A percentile compares a stretch with the other conserved stretches of the same genome.
phyloP scores from a whole-genome alignment of 192 early-diverging fungal species.

The Diversispora eburnea region DNA sequence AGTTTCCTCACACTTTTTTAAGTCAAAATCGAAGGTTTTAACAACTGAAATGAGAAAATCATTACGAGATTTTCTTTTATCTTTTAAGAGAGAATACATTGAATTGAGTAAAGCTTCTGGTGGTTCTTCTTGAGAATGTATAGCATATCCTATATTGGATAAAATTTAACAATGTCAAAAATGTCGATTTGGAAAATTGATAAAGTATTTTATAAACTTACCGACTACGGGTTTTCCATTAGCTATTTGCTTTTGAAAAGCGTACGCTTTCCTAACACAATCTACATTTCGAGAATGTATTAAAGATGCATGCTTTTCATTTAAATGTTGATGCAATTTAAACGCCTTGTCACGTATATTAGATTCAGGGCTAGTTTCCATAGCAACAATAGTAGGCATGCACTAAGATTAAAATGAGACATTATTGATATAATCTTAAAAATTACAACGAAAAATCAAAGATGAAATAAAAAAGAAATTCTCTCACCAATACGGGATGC shows the following conservation, averaged over 20 bases:
- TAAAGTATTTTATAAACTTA: constrained; percentile 27
- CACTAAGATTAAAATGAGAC: constrained; percentile 49
- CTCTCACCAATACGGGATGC: constrained; percentile 72
- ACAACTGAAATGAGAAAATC: constrained; percentile 68
- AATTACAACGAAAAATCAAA: not conserved
- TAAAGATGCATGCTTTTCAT: constrained; percentile 83
- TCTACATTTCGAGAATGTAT: constrained; percentile 82
- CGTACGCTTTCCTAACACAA: constrained; percentile 67
- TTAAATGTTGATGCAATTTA: constrained; percentile 68
- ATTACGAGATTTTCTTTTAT: constrained; percentile 65
- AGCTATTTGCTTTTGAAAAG: constrained; percentile 60
- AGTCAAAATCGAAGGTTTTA: constrained; percentile 64
- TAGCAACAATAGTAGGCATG: constrained; percentile 81
- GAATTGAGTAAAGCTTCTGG: constrained; percentile 57
- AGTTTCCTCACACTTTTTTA: constrained; percentile 18
- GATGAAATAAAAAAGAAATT: not conserved
- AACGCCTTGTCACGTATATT: constrained; percentile 67
- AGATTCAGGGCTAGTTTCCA: constrained; percentile 68
- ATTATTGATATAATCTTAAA: not conserved
- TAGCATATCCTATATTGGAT: constrained; percentile 29
- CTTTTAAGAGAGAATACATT: constrained; percentile 66
- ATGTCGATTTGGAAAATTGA: not conserved
- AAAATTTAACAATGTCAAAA: not conserved
- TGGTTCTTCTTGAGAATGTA: constrained; percentile 33
- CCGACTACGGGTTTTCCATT: constrained; percentile 40